Evolutionary conservation across 805 yeast genomes (phyloP), one percentile per base, ranked within the genome.

Genomic region (Saturnispora serradocipensis): DNA sequence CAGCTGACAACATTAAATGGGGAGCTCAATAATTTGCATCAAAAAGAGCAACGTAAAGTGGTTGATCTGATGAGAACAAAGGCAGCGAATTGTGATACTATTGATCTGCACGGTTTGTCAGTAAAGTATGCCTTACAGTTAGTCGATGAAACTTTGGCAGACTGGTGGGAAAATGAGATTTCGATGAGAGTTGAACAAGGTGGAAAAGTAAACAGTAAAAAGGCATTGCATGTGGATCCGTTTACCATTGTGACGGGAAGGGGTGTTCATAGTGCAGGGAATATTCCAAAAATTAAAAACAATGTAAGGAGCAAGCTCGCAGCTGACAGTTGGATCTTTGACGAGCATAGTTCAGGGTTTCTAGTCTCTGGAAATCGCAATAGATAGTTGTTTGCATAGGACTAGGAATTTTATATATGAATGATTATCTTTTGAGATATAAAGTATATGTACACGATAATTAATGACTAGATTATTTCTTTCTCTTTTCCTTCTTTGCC

Each of bases 151-250:
- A 75, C 73, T 0, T 60, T 82, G 2, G 43, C 59, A 0, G 65
- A 61, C 4, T 86, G 93, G 93, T 86, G 91, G 91, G 54, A 60
- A 1, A 70, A 69, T 24, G 91, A 86, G 61, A 39, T 73, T 18
- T 56, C 58, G 1, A 61, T 65, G 22, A 61, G 90, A 49, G 74
- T 69, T 50, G 56, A 66, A 2, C 50, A 61, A 5, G 67, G 70
- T 22, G 79, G 80, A 0, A 69, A 65, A 5, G 59, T 71, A 24
- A 52, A 64, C 5, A 54, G 61, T 2, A 53, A 67, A 0, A 64
- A 62, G 28, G 81, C 74, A 0, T 51, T 58, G 10, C 69, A 70
- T 61, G 71, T 77, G 1, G 68, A 64, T 1, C 76, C 78, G 0
- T 58, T 84, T 7, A 61, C 54, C 1, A 66, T 85, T 0, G 66